Conservation (phyloP, 495 filamentous ascomycete genomes). For the Podospora pseudocomata region DNA sequence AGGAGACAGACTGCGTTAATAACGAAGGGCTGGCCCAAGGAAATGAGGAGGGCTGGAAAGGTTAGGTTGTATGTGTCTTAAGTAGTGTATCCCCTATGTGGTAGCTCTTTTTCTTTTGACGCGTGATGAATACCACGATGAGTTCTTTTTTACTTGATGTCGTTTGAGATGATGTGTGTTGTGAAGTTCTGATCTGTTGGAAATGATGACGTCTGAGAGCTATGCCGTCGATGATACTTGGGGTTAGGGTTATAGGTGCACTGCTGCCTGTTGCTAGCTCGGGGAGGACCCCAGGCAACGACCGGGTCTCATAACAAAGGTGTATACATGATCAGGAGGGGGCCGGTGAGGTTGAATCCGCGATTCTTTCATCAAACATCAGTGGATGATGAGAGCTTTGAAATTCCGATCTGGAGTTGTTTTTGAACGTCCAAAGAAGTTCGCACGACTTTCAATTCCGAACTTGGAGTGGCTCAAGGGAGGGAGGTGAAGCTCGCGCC, state of each 20-base stretch:
- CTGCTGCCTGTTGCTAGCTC: conserved; percentile 17
- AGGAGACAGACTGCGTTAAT: conserved; percentile 1
- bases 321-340: not conserved
- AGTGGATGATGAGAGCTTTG: not conserved
- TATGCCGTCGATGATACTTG: not conserved
- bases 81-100: conserved; percentile 6
- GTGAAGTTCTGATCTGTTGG: not conserved
- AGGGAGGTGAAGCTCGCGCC: not conserved
- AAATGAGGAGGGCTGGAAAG: not conserved
- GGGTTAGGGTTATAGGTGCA: conserved; percentile 20
- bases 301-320: not conserved
- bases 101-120: conserved; percentile 9
- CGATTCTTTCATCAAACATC: not conserved
- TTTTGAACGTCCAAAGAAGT: not conserved
- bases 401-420: not conserved
- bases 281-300: conserved; percentile 9
- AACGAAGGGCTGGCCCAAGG: not conserved
- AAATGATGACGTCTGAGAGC: not conserved
- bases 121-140: conserved; percentile 12
- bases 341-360: too few relatives aligned
- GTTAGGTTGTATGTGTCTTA: conserved; percentile 3
- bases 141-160: not conserved
- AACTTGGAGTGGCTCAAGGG: not conserved
- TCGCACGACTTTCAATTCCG: not conserved
- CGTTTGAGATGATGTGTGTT: not conserved